Base-by-base conservation (phyloP, 1,284 basidiomycete species). In the Malassezia restricta region DNA sequence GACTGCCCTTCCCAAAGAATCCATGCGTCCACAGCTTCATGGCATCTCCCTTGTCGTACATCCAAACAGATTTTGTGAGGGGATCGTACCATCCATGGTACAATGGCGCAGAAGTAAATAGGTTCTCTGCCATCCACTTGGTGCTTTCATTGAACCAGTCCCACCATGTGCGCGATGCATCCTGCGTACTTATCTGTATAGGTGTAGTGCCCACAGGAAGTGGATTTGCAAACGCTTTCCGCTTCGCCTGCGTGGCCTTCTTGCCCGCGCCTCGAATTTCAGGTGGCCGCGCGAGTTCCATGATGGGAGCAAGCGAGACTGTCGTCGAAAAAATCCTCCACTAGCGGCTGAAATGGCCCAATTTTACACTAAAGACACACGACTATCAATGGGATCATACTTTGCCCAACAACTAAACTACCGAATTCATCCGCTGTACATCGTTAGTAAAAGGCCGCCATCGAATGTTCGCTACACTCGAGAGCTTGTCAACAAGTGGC, bases 1-100 rank as follows among this genome's bases (percentile, higher is more conserved):
- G 76, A 65, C 85, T 85, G 1, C 94, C 94, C 74, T 98, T 98
- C 17, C 94, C 92, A 73, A 96, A 98, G 77, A 96, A 96, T 0
- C 94, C 92, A 53, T 85, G 77, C 40, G 81, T 78, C 86, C 94
- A 99, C 27, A 98, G 78, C 1, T 83, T 38, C 35, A 57, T 38
- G 5, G 63, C 63, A 31, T 59, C 43, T 8, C 62, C 63, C 2
- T 59, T 43, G n/a, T 64, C 63, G 33, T 56, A 49, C 24, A 66
- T 56, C 64, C 64, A 66, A 15, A 66, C 57, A 11, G 63, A 60
- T n/a, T 63, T 49, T 8, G 64, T 45, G 5, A 57, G 29, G 17
- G 17, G 39, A 27, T 66, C 64, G 45, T 64, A 64, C 47, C 49
- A 59, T 0, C 56, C 64, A 1, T 44, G 42, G 5, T 58, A 59